Conservation (phyloP, 2,329 filamentous ascomycete species). For the Aspergillus versicolor region DNA sequence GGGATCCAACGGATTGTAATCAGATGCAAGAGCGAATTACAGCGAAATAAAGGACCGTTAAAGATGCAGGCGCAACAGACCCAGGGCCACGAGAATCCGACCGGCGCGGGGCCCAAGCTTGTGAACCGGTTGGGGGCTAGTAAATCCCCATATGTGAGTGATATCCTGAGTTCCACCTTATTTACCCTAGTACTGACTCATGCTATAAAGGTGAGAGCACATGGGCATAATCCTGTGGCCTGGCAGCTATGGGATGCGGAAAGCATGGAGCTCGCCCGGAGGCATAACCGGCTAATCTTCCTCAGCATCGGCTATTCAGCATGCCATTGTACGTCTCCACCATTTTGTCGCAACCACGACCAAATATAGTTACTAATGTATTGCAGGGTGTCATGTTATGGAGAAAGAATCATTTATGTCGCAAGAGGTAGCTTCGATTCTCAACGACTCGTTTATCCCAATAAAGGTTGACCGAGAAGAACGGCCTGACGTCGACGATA, state of each 20-base stretch:
- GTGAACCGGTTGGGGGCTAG: constrained; percentile 61
- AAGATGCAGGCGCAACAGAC: constrained; percentile 27
- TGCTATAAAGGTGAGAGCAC: constrained; percentile 61
- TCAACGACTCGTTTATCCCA: constrained; percentile 87
- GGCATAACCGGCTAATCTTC: constrained; percentile 85
- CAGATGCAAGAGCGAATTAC: not conserved
- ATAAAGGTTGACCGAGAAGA: constrained; percentile 93
- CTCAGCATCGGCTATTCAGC: constrained; percentile 93
- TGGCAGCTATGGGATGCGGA: constrained; percentile 89
- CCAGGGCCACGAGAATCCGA: constrained; percentile 20
- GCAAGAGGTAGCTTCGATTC: constrained; percentile 71
- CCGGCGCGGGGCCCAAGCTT: constrained; percentile 36
- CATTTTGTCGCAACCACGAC: not conserved
- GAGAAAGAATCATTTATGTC: constrained; percentile 89
- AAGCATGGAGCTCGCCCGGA: constrained; percentile 72
- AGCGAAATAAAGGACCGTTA: constrained; percentile 28
- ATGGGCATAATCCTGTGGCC: constrained; percentile 77
- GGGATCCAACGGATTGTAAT: not conserved
- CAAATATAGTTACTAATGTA: constrained; percentile 17
- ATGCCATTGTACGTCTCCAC: constrained; percentile 74
- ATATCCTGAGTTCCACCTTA: not conserved
- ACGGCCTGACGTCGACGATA: constrained; percentile 86
- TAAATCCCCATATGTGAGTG: constrained; percentile 66
- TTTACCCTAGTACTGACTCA: constrained; percentile 13
- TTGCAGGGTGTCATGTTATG: constrained; percentile 80